Evolutionary conservation across 495 filamentous ascomycete species (phyloP).

Genomic region (Antarctomyces pellizariae): DNA sequence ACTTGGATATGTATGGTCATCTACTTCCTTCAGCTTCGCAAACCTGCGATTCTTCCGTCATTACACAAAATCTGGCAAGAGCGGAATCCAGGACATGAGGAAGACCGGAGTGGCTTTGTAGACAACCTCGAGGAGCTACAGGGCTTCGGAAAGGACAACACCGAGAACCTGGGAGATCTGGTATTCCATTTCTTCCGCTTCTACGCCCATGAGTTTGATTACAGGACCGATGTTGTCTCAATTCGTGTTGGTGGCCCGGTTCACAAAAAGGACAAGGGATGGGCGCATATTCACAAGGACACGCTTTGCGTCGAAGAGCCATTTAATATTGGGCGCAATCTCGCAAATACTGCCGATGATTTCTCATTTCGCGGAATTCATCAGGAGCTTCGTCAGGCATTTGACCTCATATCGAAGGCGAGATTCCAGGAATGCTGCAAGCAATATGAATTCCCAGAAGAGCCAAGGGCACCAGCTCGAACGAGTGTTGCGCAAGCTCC

Average conservation of each 20-base stretch:
- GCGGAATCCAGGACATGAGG: conserved; percentile 31
- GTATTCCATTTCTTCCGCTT: conserved; percentile 87
- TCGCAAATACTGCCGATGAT: conserved; percentile 92
- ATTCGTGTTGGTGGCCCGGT: conserved; percentile 64
- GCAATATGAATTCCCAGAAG: conserved; percentile 61
- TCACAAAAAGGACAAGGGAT: conserved; percentile 69
- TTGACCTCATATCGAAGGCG: conserved; percentile 49
- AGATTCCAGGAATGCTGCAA: conserved; percentile 63
- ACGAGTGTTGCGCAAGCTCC: conserved; percentile 24
- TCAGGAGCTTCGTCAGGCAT: conserved; percentile 69
- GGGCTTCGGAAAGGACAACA: conserved; percentile 58
- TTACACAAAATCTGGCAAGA: conserved; percentile 57
- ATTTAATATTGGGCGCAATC: conserved; percentile 80
- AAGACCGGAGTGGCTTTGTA: conserved; percentile 50
- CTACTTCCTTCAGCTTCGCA: conserved; percentile 77
- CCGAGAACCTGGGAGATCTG: conserved; percentile 57
- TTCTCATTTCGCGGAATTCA: conserved; percentile 80
- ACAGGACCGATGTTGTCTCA: conserved; percentile 62
- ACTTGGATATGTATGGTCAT: conserved; percentile 99
- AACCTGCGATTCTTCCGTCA: conserved; percentile 69
- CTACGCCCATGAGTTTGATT: conserved; percentile 84
- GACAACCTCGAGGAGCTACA: conserved; percentile 54
- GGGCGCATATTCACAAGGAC: conserved; percentile 55
- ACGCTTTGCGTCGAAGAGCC: conserved; percentile 88
- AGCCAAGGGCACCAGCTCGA: conserved; percentile 35